Base-by-base conservation (phyloP, 352 stramenopile species). In the Globisporangium iwayamae region DNA sequence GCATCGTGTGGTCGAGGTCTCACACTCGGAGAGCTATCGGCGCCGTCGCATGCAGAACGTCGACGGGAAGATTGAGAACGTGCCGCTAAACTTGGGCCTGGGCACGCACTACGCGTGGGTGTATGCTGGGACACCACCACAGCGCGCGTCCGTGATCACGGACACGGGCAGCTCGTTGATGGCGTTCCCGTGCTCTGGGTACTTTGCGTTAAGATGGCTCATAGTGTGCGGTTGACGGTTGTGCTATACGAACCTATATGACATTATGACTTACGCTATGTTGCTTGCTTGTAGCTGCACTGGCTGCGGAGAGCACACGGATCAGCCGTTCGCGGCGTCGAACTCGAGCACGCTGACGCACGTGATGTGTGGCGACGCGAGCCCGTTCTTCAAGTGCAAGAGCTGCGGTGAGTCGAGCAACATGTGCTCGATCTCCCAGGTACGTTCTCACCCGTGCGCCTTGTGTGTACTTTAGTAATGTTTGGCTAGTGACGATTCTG, bases 101-200 rank as follows among this genome's bases (percentile, higher is more conserved):
- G 91, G 87, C 3, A 96, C 87, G 20, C 87, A 96, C 63, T 96
- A 93, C 54, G 85, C 87, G 22, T 93, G 83, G 85, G 76, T 93
- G 16, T 94, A 94, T 68, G 82, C 74, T 20, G 87, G 87, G 22
- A 90, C 82, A 8, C 87, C 87, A 3, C 85, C 87, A 4, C 87
- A 96, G 64, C 72, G 87, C 65, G 82, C 84, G 36, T 93, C 85
- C 2, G 83, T 96, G 64, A 93, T 96, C 68, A 75, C 81, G 0
- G 87, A 96, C 67, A 96, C 87, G 3, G 87, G 87, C 39, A 94
- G 85, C 66, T 73, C 70, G 52, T 70, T 93, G 43, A 88, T 90
- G 67, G 87, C 87, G 16, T 90, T 96, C 57, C 87, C 87, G 14
- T 96, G 87, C 75, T 87, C 84, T 0, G 84, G 72, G 51, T 94